A percentile compares a stretch with the other conserved stretches of the same genome.
Conservation (phyloP, 768 basidiomycete genomes). For the Suillus occidentalis region DNA sequence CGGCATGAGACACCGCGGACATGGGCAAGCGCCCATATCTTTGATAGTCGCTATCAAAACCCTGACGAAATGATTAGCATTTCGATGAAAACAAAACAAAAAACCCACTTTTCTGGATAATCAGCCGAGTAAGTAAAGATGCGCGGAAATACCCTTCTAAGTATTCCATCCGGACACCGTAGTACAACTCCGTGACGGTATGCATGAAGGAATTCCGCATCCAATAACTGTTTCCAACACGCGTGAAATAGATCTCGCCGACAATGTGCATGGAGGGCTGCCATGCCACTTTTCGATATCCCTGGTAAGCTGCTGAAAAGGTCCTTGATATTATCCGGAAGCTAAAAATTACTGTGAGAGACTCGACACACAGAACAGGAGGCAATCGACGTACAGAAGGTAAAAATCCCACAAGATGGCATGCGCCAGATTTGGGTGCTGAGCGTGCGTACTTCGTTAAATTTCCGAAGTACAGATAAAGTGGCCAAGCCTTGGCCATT, state of each 20-base stretch:
- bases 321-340: slow-evolving; percentile 16
- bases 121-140: too few species aligned
- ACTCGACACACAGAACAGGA: too few species aligned
- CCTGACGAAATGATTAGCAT: slow-evolving; percentile 6
- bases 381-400: slow-evolving; percentile 4
- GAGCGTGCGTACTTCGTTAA: too few species aligned
- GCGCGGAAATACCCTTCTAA: too few species aligned
- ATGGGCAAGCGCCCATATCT: slow-evolving; percentile 20
- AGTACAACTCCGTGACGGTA: background rate
- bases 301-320: slow-evolving; percentile 7
- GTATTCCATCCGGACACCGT: slow-evolving; percentile 22
- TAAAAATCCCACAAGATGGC: slow-evolving; percentile 12
- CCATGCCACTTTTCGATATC: background rate
- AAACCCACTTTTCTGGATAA: too few species aligned
- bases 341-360: slow-evolving; percentile 2
- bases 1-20: slow-evolving; percentile 20
- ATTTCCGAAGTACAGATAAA: too few species aligned
- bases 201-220: background rate
- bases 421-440: too few species aligned
- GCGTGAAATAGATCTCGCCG: background rate
- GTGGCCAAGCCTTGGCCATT: too few species aligned
- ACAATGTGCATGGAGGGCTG: slow-evolving; percentile 14
- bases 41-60: slow-evolving; percentile 20
- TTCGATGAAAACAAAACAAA: too few species aligned
- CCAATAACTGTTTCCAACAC: background rate